These are phyloP conservation scores for Apiospora kogelbergensis DNA, from an alignment of 2,329 filamentous ascomycete genomes.

Conservation along the genomic window DNA sequence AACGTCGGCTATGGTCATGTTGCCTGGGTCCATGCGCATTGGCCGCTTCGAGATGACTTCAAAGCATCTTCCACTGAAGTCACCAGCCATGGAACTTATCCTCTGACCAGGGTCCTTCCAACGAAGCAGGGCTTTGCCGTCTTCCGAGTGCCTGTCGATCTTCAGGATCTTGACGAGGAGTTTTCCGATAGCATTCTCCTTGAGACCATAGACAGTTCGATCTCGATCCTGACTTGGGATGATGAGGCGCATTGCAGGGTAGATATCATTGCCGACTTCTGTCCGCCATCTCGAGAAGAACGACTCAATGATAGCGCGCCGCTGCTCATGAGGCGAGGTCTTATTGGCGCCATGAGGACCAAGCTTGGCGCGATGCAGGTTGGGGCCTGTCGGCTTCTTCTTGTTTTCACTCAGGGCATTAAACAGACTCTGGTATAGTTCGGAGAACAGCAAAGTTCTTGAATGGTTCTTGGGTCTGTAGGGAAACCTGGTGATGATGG, in stretches of 20 bases:
- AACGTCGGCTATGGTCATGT: conserved; percentile 85
- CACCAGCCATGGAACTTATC: conserved; percentile 69
- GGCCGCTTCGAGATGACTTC: conserved; percentile 84
- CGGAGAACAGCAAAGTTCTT: conserved; percentile 78
- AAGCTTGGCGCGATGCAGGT: conserved; percentile 50
- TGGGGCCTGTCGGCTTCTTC: conserved; percentile 64
- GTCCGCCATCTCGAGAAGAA: conserved; percentile 87
- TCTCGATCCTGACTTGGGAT: conserved; percentile 92
- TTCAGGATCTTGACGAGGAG: conserved; percentile 90
- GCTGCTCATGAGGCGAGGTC: conserved; percentile 72
- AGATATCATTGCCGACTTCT: conserved; percentile 89
- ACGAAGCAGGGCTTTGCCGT: conserved; percentile 80
- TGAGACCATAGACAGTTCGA: conserved; percentile 88
- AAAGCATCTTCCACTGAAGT: conserved; percentile 88
- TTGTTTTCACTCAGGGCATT: conserved; percentile 77
- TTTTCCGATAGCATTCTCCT: conserved; percentile 88
- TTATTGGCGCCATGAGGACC: conserved; percentile 59
- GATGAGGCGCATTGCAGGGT: conserved; percentile 87
- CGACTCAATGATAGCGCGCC: conserved; percentile 76
- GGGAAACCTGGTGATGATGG: conserved; percentile 65
- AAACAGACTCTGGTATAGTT: conserved; percentile 76
- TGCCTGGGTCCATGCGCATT: conserved; percentile 69
- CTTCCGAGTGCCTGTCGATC: conserved; percentile 86
- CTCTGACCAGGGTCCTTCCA: conserved; percentile 87
- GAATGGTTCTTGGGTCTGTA: conserved; percentile 79